Evolutionary conservation across 2,329 filamentous ascomycete species (phyloP).

Genomic region (Colletotrichum musicola): DNA sequence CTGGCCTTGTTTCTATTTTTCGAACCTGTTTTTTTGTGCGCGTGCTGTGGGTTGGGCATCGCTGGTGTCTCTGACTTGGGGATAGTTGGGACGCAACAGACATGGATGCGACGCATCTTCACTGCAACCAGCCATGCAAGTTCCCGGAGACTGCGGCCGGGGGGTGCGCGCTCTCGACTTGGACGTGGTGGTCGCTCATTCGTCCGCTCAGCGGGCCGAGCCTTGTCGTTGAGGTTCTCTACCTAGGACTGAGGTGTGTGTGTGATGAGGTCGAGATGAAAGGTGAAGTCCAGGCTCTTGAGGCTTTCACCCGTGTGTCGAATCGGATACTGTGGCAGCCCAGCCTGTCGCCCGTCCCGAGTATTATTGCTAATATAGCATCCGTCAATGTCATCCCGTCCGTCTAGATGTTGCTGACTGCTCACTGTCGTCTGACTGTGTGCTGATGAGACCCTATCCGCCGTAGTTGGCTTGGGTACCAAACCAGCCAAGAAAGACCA

Average conservation of each 20-base stretch:
- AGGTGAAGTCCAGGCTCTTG: background rate
- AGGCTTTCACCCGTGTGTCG: background rate
- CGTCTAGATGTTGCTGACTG: background rate
- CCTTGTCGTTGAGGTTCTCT: slow-evolving; percentile 15
- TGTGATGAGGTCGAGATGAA: background rate
- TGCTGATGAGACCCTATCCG: background rate
- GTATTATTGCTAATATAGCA: background rate
- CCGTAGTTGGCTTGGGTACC: background rate
- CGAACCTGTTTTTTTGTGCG: slow-evolving; percentile 27
- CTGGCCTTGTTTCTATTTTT: slow-evolving; percentile 20
- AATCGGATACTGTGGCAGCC: slow-evolving; percentile 13
- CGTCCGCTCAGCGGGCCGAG: slow-evolving; percentile 33
- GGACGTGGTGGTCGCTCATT: slow-evolving; percentile 36
- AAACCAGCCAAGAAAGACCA: no score
- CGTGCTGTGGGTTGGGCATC: slow-evolving; percentile 36
- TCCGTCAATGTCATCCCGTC: no score
- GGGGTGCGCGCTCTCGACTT: slow-evolving; percentile 6
- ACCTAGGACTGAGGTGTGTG: background rate
- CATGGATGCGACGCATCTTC: slow-evolving; percentile 23
- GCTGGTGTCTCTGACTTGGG: slow-evolving; percentile 28
- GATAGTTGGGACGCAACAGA: slow-evolving; percentile 34
- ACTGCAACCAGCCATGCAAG: slow-evolving; percentile 24
- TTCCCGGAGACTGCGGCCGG: slow-evolving; percentile 26
- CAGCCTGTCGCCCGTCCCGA: background rate
- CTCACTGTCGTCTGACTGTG: background rate